These are phyloP conservation scores for Aphanomyces astaci DNA, from an alignment of 352 stramenopile genomes.

Conservation along the genomic window DNA sequence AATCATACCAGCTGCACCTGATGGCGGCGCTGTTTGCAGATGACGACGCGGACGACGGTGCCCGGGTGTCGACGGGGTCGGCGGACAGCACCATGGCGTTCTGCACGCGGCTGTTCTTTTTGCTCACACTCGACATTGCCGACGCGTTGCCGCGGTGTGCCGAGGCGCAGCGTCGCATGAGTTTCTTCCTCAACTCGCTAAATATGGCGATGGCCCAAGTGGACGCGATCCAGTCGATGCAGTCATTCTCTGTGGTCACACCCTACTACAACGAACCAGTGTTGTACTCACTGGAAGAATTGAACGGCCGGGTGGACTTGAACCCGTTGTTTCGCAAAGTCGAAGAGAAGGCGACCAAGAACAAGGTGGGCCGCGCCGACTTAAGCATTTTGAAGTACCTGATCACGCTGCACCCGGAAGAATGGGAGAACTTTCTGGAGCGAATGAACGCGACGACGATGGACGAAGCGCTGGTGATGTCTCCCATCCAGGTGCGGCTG, in stretches of 20 bases:
- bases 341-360: constrained; percentile 70
- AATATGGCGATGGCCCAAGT: constrained; percentile 78
- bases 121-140: constrained; percentile 40
- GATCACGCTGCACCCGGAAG: constrained; percentile 80
- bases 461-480: constrained; percentile 58
- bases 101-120: constrained; percentile 73
- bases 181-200: constrained; percentile 81
- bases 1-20: constrained; percentile 63
- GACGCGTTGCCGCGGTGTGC: constrained; percentile 62
- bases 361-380: constrained; percentile 42
- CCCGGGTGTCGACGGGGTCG: constrained; percentile 41
- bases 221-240: constrained; percentile 67
- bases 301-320: constrained; percentile 71
- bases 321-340: constrained; percentile 83
- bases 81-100: constrained; percentile 35
- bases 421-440: constrained; percentile 85
- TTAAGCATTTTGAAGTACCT: constrained; percentile 85
- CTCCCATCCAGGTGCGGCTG: constrained; percentile 64
- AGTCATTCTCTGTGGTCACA: constrained; percentile 84
- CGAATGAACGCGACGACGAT: constrained; percentile 57
- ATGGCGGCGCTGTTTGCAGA: constrained; percentile 50
- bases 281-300: constrained; percentile 77
- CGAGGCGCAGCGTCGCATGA: constrained; percentile 77
- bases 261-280: constrained; percentile 85
- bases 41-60: constrained; percentile 56